phyloP scores from a whole-genome alignment of 352 stramenopile species.

The Salisapilia sapeloensis region DNA sequence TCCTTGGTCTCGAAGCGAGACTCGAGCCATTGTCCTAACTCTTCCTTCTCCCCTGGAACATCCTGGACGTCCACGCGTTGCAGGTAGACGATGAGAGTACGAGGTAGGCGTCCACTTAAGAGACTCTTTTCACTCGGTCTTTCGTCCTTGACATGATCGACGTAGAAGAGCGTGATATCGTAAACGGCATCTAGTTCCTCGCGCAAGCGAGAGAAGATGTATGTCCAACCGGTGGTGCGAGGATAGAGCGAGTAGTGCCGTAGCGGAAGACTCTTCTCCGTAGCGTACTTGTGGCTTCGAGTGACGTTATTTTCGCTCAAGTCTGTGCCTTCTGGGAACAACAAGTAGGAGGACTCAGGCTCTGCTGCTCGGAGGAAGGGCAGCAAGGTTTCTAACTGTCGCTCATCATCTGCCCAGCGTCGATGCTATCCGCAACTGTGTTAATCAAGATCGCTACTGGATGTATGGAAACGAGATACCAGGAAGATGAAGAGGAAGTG shows the following conservation, averaged over 20 bases:
- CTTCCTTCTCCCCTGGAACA: conserved; percentile 16
- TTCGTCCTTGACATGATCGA: conserved; percentile 39
- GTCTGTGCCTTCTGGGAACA: conserved; percentile 75
- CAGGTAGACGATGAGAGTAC: conserved; percentile 54
- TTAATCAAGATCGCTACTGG: conserved; percentile 3
- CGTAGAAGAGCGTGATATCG: conserved; percentile 71
- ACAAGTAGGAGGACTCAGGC: conserved; percentile 39
- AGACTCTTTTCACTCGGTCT: conserved; percentile 50
- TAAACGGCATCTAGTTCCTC: conserved; percentile 50
- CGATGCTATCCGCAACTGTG: too few species aligned
- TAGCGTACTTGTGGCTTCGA: conserved; percentile 41
- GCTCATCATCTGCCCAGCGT: conserved; percentile 39
- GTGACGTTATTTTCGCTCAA: conserved; percentile 39
- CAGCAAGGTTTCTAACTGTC: conserved; percentile 26
- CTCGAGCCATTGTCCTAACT: conserved; percentile 43
- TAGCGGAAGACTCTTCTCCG: conserved; percentile 18
- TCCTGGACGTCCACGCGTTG: conserved; percentile 29
- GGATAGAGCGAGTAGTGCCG: conserved; percentile 61
- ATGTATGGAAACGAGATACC: conserved; percentile 5
- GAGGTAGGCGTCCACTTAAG: conserved; percentile 32
- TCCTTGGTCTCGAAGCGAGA: conserved; percentile 52
- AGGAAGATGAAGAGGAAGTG: conserved; percentile 77
- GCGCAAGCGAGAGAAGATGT: conserved; percentile 47
- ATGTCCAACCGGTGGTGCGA: conserved; percentile 55
- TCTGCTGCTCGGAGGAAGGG: conserved; percentile 29